Percentiles rank a stretch among this genome's conserved stretches.
Conservation (phyloP, 495 filamentous ascomycete genomes). For the Symbiotaphrina buchneri region DNA sequence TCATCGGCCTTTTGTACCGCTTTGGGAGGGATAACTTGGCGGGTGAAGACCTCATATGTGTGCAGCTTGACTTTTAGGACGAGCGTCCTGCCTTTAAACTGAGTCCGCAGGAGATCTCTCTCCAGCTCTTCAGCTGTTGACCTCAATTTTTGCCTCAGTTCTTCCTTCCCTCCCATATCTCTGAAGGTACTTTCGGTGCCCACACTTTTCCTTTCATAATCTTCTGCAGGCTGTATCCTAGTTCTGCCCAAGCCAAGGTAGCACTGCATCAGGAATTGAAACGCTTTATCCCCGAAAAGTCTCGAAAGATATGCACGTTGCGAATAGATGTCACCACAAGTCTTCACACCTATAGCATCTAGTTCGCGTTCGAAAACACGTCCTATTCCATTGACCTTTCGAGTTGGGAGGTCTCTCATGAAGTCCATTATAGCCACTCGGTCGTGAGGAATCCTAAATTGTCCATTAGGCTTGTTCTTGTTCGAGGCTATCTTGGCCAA, state of each 20-base stretch:
- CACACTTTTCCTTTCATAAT: slow-evolving; percentile 80
- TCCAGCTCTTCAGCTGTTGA: slow-evolving; percentile 70
- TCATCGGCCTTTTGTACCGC: slow-evolving; percentile 56
- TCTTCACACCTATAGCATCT: slow-evolving; percentile 65
- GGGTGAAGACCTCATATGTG: slow-evolving; percentile 74
- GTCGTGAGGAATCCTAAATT: slow-evolving; percentile 53
- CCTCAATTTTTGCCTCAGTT: slow-evolving; percentile 56
- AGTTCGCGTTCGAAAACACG: slow-evolving; percentile 89
- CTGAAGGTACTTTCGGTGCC: slow-evolving; percentile 86
- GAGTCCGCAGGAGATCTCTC: slow-evolving; percentile 55
- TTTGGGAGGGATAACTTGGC: slow-evolving; percentile 54
- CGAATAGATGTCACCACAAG: slow-evolving; percentile 70
- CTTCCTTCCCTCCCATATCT: slow-evolving; percentile 45
- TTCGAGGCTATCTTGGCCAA: slow-evolving; percentile 92
- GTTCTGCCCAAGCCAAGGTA: slow-evolving; percentile 84
- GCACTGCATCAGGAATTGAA: slow-evolving; percentile 62
- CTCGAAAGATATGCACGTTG: slow-evolving; percentile 47
- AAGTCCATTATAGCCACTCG: slow-evolving; percentile 57
- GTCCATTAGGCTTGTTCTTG: slow-evolving; percentile 89
- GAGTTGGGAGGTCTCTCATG: slow-evolving; percentile 58
- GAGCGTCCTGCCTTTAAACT: slow-evolving; percentile 76
- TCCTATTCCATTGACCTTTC: slow-evolving; percentile 86
- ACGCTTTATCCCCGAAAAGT: slow-evolving; percentile 82
- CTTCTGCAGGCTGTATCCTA: slow-evolving; percentile 64
- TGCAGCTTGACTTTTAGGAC: slow-evolving; percentile 87